These are phyloP conservation scores for Colletotrichum phormii DNA, from an alignment of 2,329 filamentous ascomycete species.

Conservation along the genomic window DNA sequence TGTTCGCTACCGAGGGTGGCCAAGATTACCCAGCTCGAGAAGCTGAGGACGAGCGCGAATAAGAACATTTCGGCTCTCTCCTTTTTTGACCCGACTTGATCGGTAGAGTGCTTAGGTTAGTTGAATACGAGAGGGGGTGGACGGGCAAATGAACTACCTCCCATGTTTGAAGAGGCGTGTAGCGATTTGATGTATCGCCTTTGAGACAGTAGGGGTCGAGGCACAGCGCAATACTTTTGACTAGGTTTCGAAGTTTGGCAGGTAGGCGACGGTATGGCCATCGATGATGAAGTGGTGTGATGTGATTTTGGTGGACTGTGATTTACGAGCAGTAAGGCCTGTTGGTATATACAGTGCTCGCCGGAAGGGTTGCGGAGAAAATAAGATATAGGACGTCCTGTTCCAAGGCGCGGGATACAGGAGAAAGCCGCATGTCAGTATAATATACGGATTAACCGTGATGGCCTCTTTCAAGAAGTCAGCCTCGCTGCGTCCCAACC, in stretches of 20 bases:
- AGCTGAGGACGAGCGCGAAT: background rate
- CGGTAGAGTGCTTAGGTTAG: background rate
- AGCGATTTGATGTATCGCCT: too few relatives aligned
- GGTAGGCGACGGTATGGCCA: too few relatives aligned
- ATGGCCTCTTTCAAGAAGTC: background rate
- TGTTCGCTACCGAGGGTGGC: background rate
- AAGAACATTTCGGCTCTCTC: background rate
- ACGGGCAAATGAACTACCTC: too few relatives aligned
- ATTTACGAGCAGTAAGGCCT: background rate
- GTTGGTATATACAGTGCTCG: too few relatives aligned
- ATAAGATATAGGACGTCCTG: too few relatives aligned
- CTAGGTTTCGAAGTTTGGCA: background rate
- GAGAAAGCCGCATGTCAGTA: too few relatives aligned
- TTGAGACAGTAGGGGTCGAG: background rate
- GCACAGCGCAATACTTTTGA: background rate
- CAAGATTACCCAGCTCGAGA: background rate
- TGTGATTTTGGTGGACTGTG: background rate
- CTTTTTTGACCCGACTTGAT: too few relatives aligned
- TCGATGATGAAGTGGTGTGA: background rate
- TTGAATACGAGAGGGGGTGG: too few relatives aligned
- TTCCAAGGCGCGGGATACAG: too few relatives aligned
- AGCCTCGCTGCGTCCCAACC: too few relatives aligned
- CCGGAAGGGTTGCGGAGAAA: too few relatives aligned
- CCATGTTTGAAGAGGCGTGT: background rate
- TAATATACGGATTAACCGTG: background rate